Conservation (phyloP, 2,329 filamentous ascomycete species). For the Talaromyces sp. region DNA sequence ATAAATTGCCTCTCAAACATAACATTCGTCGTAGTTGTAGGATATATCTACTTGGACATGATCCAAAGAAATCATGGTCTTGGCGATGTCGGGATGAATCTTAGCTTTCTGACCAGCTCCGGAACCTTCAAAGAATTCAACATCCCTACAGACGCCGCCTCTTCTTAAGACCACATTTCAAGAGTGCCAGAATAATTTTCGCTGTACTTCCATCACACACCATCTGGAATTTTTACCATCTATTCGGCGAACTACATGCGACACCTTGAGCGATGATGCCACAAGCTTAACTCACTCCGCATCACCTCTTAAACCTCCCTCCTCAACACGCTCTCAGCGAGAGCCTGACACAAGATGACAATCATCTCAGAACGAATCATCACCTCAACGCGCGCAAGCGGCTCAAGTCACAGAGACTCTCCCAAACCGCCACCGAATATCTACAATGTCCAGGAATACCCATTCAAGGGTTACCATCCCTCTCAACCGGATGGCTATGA, state of each 20-base stretch:
- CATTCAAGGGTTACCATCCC: slow-evolving; percentile 59
- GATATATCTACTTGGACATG: background rate
- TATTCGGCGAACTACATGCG: background rate
- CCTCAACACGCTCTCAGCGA: slow-evolving; percentile 14
- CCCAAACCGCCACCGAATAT: slow-evolving; percentile 55
- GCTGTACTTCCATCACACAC: background rate
- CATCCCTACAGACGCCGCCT: background rate
- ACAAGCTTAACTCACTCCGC: slow-evolving; percentile 5
- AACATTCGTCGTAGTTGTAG: background rate
- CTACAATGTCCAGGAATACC: slow-evolving; percentile 57
- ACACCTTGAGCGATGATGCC: background rate
- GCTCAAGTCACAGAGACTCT: slow-evolving; percentile 39
- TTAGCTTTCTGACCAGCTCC: slow-evolving; percentile 12
- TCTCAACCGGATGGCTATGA: slow-evolving; percentile 68
- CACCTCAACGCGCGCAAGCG: slow-evolving; percentile 38
- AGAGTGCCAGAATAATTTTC: background rate
- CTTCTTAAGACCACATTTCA: background rate
- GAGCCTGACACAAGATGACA: slow-evolving; percentile 38
- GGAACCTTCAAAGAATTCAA: slow-evolving; percentile 14
- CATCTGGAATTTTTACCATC: background rate
- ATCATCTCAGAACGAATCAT: slow-evolving; percentile 43
- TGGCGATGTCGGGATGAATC: slow-evolving; percentile 17
- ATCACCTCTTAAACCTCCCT: background rate
- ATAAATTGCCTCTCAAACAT: background rate
- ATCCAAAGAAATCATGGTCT: slow-evolving; percentile 15